Evolutionary conservation across 1,284 basidiomycete species (phyloP).

Genomic region (Papiliotrema terrestris): DNA sequence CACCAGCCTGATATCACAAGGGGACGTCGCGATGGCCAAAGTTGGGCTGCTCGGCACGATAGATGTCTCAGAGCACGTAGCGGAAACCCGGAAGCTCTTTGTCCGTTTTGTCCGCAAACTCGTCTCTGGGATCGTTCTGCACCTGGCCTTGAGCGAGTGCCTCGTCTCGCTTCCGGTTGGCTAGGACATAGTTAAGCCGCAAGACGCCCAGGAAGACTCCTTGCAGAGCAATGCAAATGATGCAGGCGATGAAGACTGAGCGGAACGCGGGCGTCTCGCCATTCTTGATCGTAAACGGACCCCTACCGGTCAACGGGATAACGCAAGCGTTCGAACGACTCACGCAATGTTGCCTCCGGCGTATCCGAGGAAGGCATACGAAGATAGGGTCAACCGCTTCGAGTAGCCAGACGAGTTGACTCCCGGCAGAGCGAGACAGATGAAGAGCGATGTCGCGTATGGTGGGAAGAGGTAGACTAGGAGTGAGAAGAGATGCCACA

Average conservation of each 20-base stretch:
- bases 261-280: constrained; percentile 31
- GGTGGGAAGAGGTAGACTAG: not conserved
- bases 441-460: not conserved
- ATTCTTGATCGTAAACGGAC: constrained; percentile 21
- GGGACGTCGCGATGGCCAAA: too few species aligned
- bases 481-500: too few species aligned
- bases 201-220: constrained; percentile 19
- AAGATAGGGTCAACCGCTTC: not conserved
- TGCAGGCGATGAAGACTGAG: constrained; percentile 33
- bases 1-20: too few species aligned
- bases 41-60: too few species aligned
- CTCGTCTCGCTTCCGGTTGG: constrained; percentile 24
- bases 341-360: constrained; percentile 23
- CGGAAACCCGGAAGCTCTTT: constrained; percentile 26
- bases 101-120: constrained; percentile 33
- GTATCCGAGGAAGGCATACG: constrained; percentile 27
- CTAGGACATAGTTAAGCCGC: constrained; percentile 25
- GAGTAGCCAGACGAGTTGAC: not conserved
- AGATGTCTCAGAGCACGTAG: constrained; percentile 16
- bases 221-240: constrained; percentile 24
- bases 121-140: constrained; percentile 7
- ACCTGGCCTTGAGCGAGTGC: constrained; percentile 10
- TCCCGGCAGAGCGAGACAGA: not conserved
- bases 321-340: not conserved
- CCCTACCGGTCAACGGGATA: constrained; percentile 24